Evolutionary conservation across 1,284 basidiomycete genomes (phyloP), one percentile per base, ranked within the genome.

Genomic region (Melampsora americana): DNA sequence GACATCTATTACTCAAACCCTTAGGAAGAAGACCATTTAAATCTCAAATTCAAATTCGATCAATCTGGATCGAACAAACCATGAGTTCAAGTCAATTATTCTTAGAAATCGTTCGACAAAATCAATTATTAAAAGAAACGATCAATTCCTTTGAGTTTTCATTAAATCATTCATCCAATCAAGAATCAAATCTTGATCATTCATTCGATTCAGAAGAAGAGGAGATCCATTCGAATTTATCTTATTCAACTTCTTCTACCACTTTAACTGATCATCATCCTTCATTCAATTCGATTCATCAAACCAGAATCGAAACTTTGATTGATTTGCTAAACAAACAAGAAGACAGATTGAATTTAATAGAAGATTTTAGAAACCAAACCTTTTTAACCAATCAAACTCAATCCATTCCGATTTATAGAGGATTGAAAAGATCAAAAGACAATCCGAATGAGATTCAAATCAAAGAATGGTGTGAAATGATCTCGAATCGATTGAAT

Each of bases 41-140:
- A n/a, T n/a, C n/a, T 35, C 35, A 4, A 4, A 35, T 35, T 9
- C 35, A 35, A 35, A 35, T 9, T 9, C 35, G 9, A 35, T 4
- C 35, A 3, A 35, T 35, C 35, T n/a, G n/a, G n/a, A 35, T 35
- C 9, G 5, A 35, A 4, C 35, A 35, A 35, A n/a, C n/a, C n/a
- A 72, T 72, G 69, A 39, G 64, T 65, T 42, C 69, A 5, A 30
- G 65, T 9, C 42, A 35, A 5, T 39, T 72, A 23, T 59, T 72
- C 30, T 23, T 39, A 72, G 69, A 65, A 65, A 35, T 72, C 18
- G 69, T 64, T 1, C 59, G 56, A 20, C 69, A 72, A 56, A 72
- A 72, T 35, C 46, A 65, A 65, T 35, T 72, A 39, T 32, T 72
- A 28, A 72, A 72, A 39, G 69, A 72, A 35, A 72, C 69, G 0